Percentiles rank a stretch among this genome's conserved stretches.
These are phyloP conservation scores for Thielaviopsis punctulata DNA, from an alignment of 2,329 filamentous ascomycete species.

Conservation along the genomic window DNA sequence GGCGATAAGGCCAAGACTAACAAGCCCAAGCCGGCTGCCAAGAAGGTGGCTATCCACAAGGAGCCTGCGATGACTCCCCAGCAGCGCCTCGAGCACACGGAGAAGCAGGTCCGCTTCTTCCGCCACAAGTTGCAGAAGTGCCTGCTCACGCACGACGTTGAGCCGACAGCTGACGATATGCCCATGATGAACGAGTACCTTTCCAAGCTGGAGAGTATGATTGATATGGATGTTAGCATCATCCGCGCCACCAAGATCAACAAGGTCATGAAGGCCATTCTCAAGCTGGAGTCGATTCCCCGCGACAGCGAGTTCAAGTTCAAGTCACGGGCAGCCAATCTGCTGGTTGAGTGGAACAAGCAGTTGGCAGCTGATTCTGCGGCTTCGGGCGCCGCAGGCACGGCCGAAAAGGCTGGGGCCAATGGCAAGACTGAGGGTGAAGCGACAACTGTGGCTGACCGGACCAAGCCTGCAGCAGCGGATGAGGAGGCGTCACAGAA, in stretches of 20 bases:
- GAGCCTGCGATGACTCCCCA: slow-evolving; percentile 41
- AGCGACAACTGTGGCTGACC: slow-evolving; percentile 19
- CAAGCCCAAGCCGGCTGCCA: slow-evolving; percentile 34
- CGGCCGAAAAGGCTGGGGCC: slow-evolving; percentile 26
- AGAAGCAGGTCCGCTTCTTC: slow-evolving; percentile 76
- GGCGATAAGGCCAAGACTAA: slow-evolving; percentile 31
- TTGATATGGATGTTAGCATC: slow-evolving; percentile 73
- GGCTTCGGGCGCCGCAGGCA: slow-evolving; percentile 26
- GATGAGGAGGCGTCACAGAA: slow-evolving; percentile 22
- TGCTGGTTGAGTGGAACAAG: slow-evolving; percentile 83
- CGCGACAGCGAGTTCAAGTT: slow-evolving; percentile 80
- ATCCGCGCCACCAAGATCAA: slow-evolving; percentile 92
- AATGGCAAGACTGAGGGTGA: slow-evolving; percentile 22
- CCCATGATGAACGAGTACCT: slow-evolving; percentile 59
- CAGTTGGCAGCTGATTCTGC: slow-evolving; percentile 46
- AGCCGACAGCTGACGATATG: slow-evolving; percentile 79
- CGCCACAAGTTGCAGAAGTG: slow-evolving; percentile 92
- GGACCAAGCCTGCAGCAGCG: slow-evolving; percentile 21
- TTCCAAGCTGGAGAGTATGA: slow-evolving; percentile 59
- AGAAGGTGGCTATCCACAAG: slow-evolving; percentile 34
- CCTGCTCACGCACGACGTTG: slow-evolving; percentile 67
- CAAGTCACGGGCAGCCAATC: slow-evolving; percentile 60
- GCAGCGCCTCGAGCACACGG: slow-evolving; percentile 40
- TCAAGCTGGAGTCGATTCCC: slow-evolving; percentile 74
- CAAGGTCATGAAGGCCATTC: slow-evolving; percentile 89